Percentiles rank a stretch among this genome's conserved stretches.
Conservation (phyloP, 116 monocot genomes). For the Thalassia testudinum region DNA sequence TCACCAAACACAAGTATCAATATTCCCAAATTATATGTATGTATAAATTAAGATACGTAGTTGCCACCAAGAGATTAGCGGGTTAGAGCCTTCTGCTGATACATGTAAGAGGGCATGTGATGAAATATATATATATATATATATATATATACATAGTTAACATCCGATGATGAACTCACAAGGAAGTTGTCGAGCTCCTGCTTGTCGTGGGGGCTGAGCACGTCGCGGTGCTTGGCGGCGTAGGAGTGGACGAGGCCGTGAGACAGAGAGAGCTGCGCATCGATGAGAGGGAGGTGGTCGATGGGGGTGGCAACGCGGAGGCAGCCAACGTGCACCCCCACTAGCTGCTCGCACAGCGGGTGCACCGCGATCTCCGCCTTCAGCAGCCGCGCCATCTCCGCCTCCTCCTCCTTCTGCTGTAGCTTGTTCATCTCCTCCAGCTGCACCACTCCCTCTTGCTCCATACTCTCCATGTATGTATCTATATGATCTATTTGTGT, state of each 20-base stretch:
- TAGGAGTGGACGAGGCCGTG: conserved; percentile 65
- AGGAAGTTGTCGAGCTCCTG: conserved; percentile 89
- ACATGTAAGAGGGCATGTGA: too few species aligned
- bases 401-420: conserved; percentile 1
- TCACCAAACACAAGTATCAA: too few species aligned
- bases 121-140: too few species aligned
- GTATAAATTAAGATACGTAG: too few species aligned
- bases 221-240: conserved; percentile 43
- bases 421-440: background rate
- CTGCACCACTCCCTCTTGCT: too few species aligned
- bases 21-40: too few species aligned
- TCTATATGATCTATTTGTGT: too few species aligned
- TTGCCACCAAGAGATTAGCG: too few species aligned
- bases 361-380: conserved; percentile 89
- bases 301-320: conserved; percentile 91
- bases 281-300: conserved; percentile 83
- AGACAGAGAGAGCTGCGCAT: conserved; percentile 61
- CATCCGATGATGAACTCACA: conserved; percentile 19
- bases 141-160: background rate
- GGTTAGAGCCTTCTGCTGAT: too few species aligned
- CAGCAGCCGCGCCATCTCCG: conserved; percentile 13
- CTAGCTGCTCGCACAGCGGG: conserved; percentile 76
- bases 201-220: conserved; percentile 67
- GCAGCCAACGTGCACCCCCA: conserved; percentile 73
- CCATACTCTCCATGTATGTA: too few species aligned